phyloP scores from a whole-genome alignment of 805 yeast genomes.

The Metschnikowia bowlesiae region DNA sequence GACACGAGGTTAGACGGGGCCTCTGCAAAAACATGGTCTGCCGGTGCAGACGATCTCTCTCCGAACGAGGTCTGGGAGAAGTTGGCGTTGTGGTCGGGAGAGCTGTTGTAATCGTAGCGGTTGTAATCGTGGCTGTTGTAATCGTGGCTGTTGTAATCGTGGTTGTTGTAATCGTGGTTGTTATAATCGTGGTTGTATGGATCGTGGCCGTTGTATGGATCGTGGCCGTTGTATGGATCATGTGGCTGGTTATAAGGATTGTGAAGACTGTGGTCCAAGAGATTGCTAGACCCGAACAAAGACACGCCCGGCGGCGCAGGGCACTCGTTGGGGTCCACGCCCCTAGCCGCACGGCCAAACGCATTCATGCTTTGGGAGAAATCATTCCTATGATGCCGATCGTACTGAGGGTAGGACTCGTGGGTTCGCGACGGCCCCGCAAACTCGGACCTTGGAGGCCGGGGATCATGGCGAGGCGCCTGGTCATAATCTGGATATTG shows the following conservation, averaged over 20 bases:
- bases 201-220: neutral
- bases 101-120: neutral
- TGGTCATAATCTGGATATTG: neutral
- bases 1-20: neutral
- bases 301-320: neutral
- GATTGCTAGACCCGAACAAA: neutral
- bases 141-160: neutral
- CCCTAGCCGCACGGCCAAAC: neutral
- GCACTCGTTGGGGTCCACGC: neutral
- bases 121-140: neutral
- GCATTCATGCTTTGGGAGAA: neutral
- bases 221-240: neutral
- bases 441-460: neutral
- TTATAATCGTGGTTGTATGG: neutral
- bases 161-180: neutral
- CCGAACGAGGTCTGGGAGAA: neutral
- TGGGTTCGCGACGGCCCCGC: neutral
- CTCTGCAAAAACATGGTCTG: neutral
- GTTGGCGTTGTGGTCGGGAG: neutral
- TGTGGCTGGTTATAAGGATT: neutral
- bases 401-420: neutral
- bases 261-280: neutral
- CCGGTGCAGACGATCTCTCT: neutral
- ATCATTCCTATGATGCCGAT: neutral
- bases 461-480: neutral